phyloP scores from a whole-genome alignment of 306 rosid species.

The Vigna hirtella region DNA sequence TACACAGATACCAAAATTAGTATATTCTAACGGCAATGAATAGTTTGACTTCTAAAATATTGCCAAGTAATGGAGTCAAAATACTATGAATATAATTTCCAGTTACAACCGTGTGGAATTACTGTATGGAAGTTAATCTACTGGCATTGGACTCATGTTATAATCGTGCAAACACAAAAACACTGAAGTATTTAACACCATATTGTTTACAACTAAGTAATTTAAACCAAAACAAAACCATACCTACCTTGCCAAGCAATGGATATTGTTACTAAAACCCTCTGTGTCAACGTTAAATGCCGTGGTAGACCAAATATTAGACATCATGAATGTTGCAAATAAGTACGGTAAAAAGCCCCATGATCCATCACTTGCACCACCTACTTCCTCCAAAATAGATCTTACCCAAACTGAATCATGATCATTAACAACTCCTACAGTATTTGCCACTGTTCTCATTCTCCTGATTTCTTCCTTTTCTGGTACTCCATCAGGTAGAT shows the following conservation, averaged over 20 bases:
- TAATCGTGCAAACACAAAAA: conserved; percentile 40
- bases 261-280: conserved; percentile 92
- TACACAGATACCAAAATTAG: conserved; percentile 12
- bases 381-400: conserved; percentile 90
- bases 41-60: conserved; percentile 29
- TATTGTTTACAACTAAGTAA: conserved; percentile 9
- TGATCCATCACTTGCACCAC: conserved; percentile 96
- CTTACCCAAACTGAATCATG: conserved; percentile 94
- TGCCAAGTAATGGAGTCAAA: conserved; percentile 29
- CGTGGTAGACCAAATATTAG: conserved; percentile 86
- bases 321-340: conserved; percentile 94
- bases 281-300: conserved; percentile 96
- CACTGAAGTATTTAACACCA: conserved; percentile 13
- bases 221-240: conserved; percentile 39
- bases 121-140: conserved; percentile 32
- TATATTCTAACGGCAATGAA: conserved; percentile 3
- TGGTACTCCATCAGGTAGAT: conserved; percentile 84
- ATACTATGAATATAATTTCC: conserved; percentile 26
- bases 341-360: conserved; percentile 96
- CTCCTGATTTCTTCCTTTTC: conserved; percentile 82
- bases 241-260: conserved; percentile 92
- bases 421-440: conserved; percentile 69
- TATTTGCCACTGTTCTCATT: conserved; percentile 85
- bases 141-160: conserved; percentile 34
- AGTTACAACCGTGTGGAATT: conserved; percentile 19